Evolutionary conservation across 768 basidiomycete species (phyloP).

Genomic region (Collybiopsis luxurians): DNA sequence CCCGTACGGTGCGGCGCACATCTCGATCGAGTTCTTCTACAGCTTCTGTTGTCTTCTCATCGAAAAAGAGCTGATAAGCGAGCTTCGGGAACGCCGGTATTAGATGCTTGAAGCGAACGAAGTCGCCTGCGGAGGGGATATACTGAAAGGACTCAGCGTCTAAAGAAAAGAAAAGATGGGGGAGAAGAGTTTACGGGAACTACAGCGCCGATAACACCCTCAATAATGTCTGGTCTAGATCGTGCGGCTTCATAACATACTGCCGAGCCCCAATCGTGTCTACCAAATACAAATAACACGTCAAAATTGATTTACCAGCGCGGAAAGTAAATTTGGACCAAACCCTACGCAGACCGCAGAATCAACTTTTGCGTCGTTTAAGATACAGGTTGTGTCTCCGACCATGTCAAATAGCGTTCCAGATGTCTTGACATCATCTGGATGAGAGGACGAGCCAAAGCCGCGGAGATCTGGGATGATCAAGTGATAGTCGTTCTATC

Average conservation of each 20-base stretch:
- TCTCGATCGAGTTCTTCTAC: conserved; percentile 52
- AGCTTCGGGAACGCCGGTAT: conserved; percentile 45
- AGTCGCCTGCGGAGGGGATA: conserved; percentile 48
- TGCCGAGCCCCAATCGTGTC: conserved; percentile 77
- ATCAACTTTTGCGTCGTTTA: conserved; percentile 45
- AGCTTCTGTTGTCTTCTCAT: conserved; percentile 44
- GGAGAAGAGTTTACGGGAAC: conserved; percentile 49
- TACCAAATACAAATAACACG: conserved; percentile 18
- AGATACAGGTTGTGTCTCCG: conserved; percentile 60
- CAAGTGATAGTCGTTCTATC: conserved; percentile 58
- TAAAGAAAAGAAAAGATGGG: not conserved
- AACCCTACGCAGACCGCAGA: conserved; percentile 66
- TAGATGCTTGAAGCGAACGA: conserved; percentile 42
- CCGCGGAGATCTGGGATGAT: conserved; percentile 66
- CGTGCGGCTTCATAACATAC: conserved; percentile 69
- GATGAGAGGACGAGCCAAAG: conserved; percentile 66
- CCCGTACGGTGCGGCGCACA: conserved; percentile 54
- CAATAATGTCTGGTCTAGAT: conserved; percentile 62
- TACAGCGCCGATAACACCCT: conserved; percentile 52
- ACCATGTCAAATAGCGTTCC: conserved; percentile 60
- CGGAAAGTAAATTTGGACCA: conserved; percentile 10
- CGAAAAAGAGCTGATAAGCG: conserved; percentile 65
- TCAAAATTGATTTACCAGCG: not conserved
- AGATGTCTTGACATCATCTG: conserved; percentile 57
- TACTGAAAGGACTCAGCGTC: conserved; percentile 39